Conservation (phyloP, 257 asterid species). For the Nicotiana tomentosiformis region DNA sequence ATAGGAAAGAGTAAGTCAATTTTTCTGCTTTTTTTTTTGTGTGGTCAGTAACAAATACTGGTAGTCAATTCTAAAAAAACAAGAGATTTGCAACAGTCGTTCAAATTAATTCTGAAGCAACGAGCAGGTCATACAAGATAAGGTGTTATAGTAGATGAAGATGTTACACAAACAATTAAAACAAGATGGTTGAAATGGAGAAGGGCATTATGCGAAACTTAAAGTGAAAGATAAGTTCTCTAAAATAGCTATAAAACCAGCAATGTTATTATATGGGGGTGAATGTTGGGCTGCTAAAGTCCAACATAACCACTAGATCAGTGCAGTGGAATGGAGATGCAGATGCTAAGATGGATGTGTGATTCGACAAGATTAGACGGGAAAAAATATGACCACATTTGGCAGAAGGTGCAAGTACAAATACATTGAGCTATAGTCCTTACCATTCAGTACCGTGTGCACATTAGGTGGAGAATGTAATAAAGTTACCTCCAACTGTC, state of each 20-base stretch:
- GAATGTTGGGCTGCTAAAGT: not conserved
- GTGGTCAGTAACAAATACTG: not conserved
- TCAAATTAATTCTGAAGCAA: not conserved
- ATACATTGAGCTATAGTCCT: not conserved
- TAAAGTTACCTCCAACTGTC: conserved; percentile 74
- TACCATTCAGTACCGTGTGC: not conserved
- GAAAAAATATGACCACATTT: not conserved
- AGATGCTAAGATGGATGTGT: not conserved
- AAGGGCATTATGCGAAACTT: too few species aligned
- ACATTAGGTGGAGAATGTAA: not conserved
- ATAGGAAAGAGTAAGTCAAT: not conserved
- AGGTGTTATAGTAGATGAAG: not conserved
- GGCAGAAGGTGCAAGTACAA: not conserved
- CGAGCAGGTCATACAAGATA: not conserved
- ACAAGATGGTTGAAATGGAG: not conserved
- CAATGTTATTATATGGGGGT: not conserved
- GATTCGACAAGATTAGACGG: not conserved
- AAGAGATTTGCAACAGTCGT: not conserved
- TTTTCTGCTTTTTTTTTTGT: not conserved
- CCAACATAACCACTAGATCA: not conserved
- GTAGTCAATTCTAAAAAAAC: not conserved
- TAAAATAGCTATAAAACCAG: not conserved
- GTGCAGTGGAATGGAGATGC: not conserved
- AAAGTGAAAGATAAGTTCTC: not conserved
- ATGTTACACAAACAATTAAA: not conserved